These are phyloP conservation scores for grape (Vitis vinifera) DNA, from an alignment of 164 flowering plant genomes.

Conservation along the genomic window ASM3070453v1 NC_081823.1:9619501-9620000, in stretches of 20 bases:
- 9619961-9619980: too few relatives aligned
- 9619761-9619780: constrained; percentile 45
- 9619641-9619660: constrained; percentile 52
- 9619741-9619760: constrained; percentile 53
- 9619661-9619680: constrained; percentile 46
- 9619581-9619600: constrained; percentile 59
- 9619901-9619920: not conserved
- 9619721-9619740: constrained; percentile 47
- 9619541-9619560: constrained; percentile 54
- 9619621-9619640: constrained; percentile 41
- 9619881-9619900: not conserved
- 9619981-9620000: too few relatives aligned
- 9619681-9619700: constrained; percentile 40
- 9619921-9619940: too few relatives aligned
- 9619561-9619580: constrained; percentile 44
- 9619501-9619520: constrained; percentile 53
- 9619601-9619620: constrained; percentile 48
- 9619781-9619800: constrained; percentile 63
- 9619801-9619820: constrained; percentile 58
- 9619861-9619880: constrained; percentile 15
- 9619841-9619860: constrained; percentile 66
- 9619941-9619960: too few relatives aligned
- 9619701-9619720: constrained; percentile 55
- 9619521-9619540: constrained; percentile 39
- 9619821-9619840: constrained; percentile 54